Evolutionary conservation across 2,329 filamentous ascomycete species (phyloP).

Genomic region (Fusarium brevicatenulatum): DNA sequence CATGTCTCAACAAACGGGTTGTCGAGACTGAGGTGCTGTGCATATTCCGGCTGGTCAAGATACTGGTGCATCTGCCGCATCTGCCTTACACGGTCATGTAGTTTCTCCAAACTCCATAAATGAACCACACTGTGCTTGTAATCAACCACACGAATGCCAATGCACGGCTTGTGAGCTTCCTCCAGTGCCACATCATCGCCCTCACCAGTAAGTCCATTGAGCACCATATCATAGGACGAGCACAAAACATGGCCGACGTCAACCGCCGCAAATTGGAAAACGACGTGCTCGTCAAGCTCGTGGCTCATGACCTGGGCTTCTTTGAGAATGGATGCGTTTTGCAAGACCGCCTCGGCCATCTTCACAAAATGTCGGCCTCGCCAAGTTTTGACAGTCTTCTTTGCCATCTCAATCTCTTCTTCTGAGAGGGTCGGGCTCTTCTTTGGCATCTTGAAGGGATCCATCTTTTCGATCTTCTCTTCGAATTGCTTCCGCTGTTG

Average conservation of each 20-base stretch:
- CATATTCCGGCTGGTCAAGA: constrained; percentile 92
- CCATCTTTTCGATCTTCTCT: constrained; percentile 81
- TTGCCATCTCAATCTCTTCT: constrained; percentile 76
- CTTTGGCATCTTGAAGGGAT: constrained; percentile 69
- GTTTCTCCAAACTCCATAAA: constrained; percentile 93
- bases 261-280: constrained; percentile 94
- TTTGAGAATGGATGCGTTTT: constrained; percentile 87
- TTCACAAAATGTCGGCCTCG: constrained; percentile 85
- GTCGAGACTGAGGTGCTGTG: constrained; percentile 89
- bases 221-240: constrained; percentile 95
- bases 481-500: constrained; percentile 87
- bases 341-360: constrained; percentile 92
- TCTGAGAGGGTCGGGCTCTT: constrained; percentile 73
- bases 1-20: constrained; percentile 93
- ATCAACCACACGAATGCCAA: constrained; percentile 90
- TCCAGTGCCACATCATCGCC: constrained; percentile 85
- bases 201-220: constrained; percentile 89
- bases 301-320: constrained; percentile 99
- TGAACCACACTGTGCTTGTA: constrained; percentile 87
- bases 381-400: constrained; percentile 77
- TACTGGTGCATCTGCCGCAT: constrained; percentile 99
- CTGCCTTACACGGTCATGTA: constrained; percentile 84
- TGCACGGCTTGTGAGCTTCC: constrained; percentile 85
- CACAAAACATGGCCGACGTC: constrained; percentile 88
- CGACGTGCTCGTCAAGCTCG: constrained; percentile 89